phyloP scores from a whole-genome alignment of 805 yeast species.

The Myxozyma geophila region DNA sequence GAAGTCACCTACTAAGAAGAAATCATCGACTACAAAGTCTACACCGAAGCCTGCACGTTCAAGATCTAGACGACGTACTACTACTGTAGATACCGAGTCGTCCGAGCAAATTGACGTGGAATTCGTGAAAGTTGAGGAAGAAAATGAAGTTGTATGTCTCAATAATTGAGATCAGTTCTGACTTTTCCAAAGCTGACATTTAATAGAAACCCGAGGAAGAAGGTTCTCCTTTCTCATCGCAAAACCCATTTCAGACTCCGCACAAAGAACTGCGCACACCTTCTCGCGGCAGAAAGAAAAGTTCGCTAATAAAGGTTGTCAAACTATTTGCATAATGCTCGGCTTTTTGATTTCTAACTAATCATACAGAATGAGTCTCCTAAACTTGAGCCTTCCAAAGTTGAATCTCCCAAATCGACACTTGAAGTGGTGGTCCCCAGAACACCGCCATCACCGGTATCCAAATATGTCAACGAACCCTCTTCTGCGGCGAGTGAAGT shows the following conservation, averaged over 20 bases:
- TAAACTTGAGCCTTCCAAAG: no score
- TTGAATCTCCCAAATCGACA: no score
- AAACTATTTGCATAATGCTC: neutral
- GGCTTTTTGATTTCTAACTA: no score
- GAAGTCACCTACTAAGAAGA: slow-evolving; percentile 1
- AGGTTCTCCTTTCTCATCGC: slow-evolving; percentile 24
- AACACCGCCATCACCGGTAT: no score
- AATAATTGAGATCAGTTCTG: no score
- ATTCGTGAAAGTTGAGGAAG: neutral
- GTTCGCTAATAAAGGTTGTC: slow-evolving; percentile 4
- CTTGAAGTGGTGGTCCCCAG: no score
- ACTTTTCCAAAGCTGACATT: neutral
- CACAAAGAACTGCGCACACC: neutral
- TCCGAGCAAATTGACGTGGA: neutral
- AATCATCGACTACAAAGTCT: neutral
- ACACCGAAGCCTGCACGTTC: neutral
- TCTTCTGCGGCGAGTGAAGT: no score
- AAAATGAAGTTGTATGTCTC: neutral
- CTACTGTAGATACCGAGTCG: neutral
- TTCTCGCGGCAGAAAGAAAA: neutral
- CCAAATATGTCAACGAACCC: no score
- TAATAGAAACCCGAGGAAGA: slow-evolving; percentile 7
- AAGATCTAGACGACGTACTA: neutral
- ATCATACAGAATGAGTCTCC: no score
- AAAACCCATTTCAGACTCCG: slow-evolving; percentile 34